Evolutionary conservation across 148 eudicot genomes (phyloP), one percentile per base, ranked within the genome.

Genomic region (Linanthus parryae): DNA sequence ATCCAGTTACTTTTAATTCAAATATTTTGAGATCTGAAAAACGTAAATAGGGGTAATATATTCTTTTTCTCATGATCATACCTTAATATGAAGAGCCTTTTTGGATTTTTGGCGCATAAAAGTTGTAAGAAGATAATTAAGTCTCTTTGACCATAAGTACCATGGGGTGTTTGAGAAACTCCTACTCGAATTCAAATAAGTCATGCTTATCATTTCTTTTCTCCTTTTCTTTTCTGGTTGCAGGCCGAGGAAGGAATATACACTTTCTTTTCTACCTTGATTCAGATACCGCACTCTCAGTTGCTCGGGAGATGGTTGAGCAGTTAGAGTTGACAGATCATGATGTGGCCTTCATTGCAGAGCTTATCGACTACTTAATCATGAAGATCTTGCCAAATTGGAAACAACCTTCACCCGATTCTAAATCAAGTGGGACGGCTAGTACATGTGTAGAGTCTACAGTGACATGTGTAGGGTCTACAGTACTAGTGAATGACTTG

Each of bases 241-340:
- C 77, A 81, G 95, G 88, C 58, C 51, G 39, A 20, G 60, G 40
- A 24, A 66, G 71, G 67, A 59, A 81, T 38, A 59, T 83, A 15
- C 77, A 88, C 54, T 88, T 88, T 53, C 7, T 10, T 19, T 83
- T 83, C 64, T 74, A 69, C 61, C 70, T 76, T 16, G 47, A 60
- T 48, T 45, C 52, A 10, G 92, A 88, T 59, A 83, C 96, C 9
- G 73, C 74, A 31, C 22, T 55, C 28, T 71, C 82, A 39, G 72
- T 88, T 16, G 81, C 81, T 18, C 28, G 62, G 58, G 96, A 88
- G 75, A 88, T 88, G 96, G 81, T 78, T 48, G 72, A 81, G 33
- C 71, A 79, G 61, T 77, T 80, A 42, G 73, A 65, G 28, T 68
- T 88, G 48, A 59, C 64, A 37, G 64, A 54, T 41, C 77, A 76